Base-by-base conservation (phyloP, 352 stramenopile species). In the Globisporangium carolinianum region DNA sequence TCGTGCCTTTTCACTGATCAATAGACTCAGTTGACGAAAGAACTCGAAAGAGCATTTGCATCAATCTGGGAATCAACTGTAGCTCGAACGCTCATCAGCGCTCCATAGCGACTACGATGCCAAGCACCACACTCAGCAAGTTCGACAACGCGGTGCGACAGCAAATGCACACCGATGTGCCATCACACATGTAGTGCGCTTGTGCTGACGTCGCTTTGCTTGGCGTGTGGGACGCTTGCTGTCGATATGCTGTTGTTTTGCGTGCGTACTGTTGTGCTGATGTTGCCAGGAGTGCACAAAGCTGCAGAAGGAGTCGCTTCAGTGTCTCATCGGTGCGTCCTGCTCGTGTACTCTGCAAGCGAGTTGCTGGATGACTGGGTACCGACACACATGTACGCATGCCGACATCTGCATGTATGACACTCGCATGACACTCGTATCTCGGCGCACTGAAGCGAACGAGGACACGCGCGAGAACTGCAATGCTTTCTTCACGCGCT, bases 241-340 rank as follows among this genome's bases (percentile, higher is more conserved):
- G 8, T n/a, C 42, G 15, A 4, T 7, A 8, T 24, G n/a, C 47
- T 52, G 18, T 15, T 17, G 2, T 6, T 52, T 4, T 47, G 5
- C 56, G 36, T 17, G 15, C 53, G 55, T 39, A 9, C 24, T 53
- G 32, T 18, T 7, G 1, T 53, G 55, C 11, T 45, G 15, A 24
- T 17, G 14, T 10, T 43, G 0, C 37, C 55, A 89, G 79, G 79
- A 87, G 53, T 89, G 76, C 63, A 60, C 79, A 10, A 77, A 76
- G 66, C 53, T 89, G 63, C 79, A 89, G 55, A 72, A 74, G 18
- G 79, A 87, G 53, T 89, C 79, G 55, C 74, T 89, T 53, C 70
- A 85, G 53, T 89, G 79, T 55, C 65, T 87, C 52, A 75, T 84
- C 43, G 63, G 76, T 87, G 66, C 17, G 55, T 65, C 14, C n/a